Conservation (phyloP, 345 rosid species). For the Excoecaria agallocha region DNA sequence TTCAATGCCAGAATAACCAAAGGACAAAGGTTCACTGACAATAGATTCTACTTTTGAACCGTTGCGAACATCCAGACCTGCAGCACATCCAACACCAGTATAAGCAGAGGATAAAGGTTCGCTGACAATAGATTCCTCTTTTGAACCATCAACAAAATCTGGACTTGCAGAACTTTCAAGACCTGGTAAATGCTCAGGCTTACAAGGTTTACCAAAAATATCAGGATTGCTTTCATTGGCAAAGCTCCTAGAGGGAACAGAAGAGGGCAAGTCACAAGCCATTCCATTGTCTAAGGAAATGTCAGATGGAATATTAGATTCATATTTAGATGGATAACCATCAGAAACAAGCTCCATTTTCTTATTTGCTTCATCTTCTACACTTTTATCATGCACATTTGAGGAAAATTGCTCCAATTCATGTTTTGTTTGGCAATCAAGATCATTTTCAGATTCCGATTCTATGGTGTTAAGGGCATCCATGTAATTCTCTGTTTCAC, state of each 20-base stretch:
- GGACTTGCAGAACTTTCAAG: conserved; percentile 7
- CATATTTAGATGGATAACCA: conserved; percentile 24
- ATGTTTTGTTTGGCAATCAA: conserved; percentile 48
- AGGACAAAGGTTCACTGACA: conserved; percentile 26
- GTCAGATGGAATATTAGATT: conserved; percentile 27
- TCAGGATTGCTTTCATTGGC: conserved; percentile 29
- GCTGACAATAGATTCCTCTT: conserved; percentile 17
- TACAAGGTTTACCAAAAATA: conserved; percentile 34
- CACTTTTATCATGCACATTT: conserved; percentile 20
- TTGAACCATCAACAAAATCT: conserved; percentile 4
- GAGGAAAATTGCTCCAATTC: conserved; percentile 37
- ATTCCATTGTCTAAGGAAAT: conserved; percentile 26
- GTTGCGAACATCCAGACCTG: conserved; percentile 2
- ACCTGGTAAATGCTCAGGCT: conserved; percentile 31
- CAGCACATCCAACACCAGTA: conserved; percentile 6
- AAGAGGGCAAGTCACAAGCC: conserved; percentile 21
- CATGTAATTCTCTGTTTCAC: conserved; percentile 69
- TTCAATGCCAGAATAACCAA: conserved; percentile 14
- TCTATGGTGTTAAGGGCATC: conserved; percentile 89
- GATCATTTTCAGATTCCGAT: conserved; percentile 63
- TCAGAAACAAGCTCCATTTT: conserved; percentile 15
- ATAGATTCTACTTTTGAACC: conserved; percentile 15
- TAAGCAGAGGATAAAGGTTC: conserved; percentile 28
- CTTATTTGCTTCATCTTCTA: conserved; percentile 22
- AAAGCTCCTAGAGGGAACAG: conserved; percentile 32